Evolutionary conservation across 2,329 filamentous ascomycete genomes (phyloP).

Genomic region (Botrytis aclada): DNA sequence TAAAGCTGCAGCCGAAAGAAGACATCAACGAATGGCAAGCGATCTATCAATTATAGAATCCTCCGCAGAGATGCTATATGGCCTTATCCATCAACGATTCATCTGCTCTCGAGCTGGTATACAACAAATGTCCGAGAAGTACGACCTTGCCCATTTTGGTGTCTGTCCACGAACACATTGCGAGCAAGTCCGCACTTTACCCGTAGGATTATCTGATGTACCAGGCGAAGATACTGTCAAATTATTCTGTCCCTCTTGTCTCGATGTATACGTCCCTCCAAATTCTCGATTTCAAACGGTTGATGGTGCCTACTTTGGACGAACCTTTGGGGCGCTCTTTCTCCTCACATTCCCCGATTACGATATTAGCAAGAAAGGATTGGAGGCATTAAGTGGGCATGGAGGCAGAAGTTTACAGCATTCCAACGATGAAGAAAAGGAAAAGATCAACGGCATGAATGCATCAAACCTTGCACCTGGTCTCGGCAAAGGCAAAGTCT

Average conservation of each 20-base stretch:
- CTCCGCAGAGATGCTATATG: slow-evolving; percentile 96
- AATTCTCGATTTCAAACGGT: slow-evolving; percentile 97
- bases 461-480: slow-evolving; percentile 85
- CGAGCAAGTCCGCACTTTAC: slow-evolving; percentile 83
- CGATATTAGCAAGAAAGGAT: slow-evolving; percentile 73
- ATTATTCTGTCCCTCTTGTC: slow-evolving; percentile 93
- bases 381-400: slow-evolving; percentile 50
- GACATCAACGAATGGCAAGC: slow-evolving; percentile 81
- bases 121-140: slow-evolving; percentile 99
- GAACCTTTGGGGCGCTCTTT: slow-evolving; percentile 94
- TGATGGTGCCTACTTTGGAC: slow-evolving; percentile 96
- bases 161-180: slow-evolving; percentile 93
- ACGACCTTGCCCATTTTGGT: slow-evolving; percentile 94
- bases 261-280: slow-evolving; percentile 95
- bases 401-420: slow-evolving; percentile 38
- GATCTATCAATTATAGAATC: slow-evolving; percentile 95
- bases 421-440: slow-evolving; percentile 44
- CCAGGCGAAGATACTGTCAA: slow-evolving; percentile 97
- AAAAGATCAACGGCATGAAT: slow-evolving; percentile 79
- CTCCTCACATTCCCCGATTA: slow-evolving; percentile 98
- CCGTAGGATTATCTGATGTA: slow-evolving; percentile 90
- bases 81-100: slow-evolving; percentile 96
- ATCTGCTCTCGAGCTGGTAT: slow-evolving; percentile 96
- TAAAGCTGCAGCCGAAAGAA: slow-evolving; percentile 58
- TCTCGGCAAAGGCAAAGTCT: slow-evolving; percentile 77